Base-by-base conservation (phyloP, 73 alveolate species). In the Tetrahymena borealis region DNA sequence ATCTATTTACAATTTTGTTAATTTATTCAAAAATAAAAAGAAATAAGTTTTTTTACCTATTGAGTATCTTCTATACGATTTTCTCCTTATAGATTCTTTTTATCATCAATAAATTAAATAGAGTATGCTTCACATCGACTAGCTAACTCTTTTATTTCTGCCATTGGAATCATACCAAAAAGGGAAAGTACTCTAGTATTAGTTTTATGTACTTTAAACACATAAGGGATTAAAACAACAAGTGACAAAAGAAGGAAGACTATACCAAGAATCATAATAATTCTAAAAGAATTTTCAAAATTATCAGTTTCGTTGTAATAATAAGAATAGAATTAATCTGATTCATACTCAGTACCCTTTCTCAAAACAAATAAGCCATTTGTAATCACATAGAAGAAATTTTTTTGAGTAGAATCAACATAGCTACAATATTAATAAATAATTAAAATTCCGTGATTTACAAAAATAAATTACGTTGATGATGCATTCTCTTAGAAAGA, bases 361-460 rank as follows among this genome's bases (percentile, higher is more conserved):
- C 95, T 93, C 39, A 93, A 85, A 24, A 93, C 95, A 39, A 93
- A 93, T 90, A 93, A 90, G 10, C 95, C 95, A 40, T 93, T 93
- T 0, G 85, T 38, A 85, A 79, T 93, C 1, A 93, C 95, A 40
- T 93, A 93, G 77, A 38, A 93, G 91, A 93, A 93, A 36, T 93
- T 93, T 92, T 93, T 93, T 15, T 24, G n/a, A 60, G 85, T 60
- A 60, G 85, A 60, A n/a, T 60, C 85, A 3, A 60, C 85, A 60
- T 60, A 60, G 3, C 85, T 60, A 24, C 12, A 9, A 9, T 39
- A 39, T 9, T 39, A 9, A 24, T 24, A 20, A 60, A 24, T 60
- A 60, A 15, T 2, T 11, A n/a, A 11, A 42, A 42, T 42, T 42
- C 6, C 2, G 6, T 6, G 16, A 12, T 6, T 42, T 4, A 1